Percentiles rank a stretch among this genome's conserved stretches.
Conservation (phyloP, 257 asterid genomes). For the Forsythia viridissima region DNA sequence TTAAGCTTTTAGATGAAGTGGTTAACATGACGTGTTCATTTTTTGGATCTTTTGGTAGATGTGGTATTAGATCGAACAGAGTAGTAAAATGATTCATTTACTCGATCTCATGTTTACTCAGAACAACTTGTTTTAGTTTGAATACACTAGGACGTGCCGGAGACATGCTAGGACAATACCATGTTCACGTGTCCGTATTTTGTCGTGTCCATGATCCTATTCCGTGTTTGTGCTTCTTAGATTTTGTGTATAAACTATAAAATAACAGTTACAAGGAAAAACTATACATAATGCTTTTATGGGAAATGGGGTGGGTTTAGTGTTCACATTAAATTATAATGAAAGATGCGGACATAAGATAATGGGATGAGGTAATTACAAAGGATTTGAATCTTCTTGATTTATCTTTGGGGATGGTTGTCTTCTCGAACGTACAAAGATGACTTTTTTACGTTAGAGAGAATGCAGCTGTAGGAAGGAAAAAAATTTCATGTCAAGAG, state of each 20-base stretch:
- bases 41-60: not conserved
- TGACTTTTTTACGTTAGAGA: not conserved
- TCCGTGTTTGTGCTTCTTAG: not conserved
- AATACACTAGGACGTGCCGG: not conserved
- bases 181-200: not conserved
- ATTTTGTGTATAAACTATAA: not conserved
- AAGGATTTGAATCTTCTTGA: not conserved
- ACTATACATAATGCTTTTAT: not conserved
- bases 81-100: not conserved
- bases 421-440: not conserved
- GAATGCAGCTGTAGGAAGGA: not conserved
- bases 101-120: not conserved
- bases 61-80: not conserved
- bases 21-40: not conserved
- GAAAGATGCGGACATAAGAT: not conserved
- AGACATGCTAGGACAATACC: not conserved
- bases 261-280: not conserved
- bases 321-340: not conserved
- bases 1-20: not conserved
- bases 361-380: not conserved
- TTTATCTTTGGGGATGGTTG: not conserved
- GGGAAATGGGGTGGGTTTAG: not conserved
- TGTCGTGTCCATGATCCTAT: not conserved
- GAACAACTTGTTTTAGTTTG: not conserved
- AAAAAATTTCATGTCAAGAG: not conserved